Base-by-base conservation (phyloP, 768 basidiomycete species). In the Pleurotus tuoliensis region DNA sequence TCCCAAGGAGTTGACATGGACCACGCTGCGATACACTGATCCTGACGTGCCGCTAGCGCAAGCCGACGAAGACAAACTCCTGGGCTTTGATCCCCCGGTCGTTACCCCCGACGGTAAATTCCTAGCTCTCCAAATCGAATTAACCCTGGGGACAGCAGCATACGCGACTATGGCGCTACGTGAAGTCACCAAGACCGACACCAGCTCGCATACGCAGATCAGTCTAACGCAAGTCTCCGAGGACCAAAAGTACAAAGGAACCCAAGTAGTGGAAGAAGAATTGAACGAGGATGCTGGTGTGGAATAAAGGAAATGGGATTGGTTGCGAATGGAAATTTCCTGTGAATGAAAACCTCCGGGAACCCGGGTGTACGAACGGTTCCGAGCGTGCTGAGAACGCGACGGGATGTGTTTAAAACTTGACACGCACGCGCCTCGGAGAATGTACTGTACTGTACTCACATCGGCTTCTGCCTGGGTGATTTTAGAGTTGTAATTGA, bases 91-190 rank as follows among this genome's bases (percentile, higher is more conserved):
- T 56, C 73, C 86, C 4, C 91, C 93, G 7, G 77, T 75, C 1
- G 67, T 83, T 30, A 78, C 75, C 3, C 82, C 85, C 53, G 80
- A 88, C 47, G 95, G 95, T 22, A 87, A 83, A 64, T 96, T 96
- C 69, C 76, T 86, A 69, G 95, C 96, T 3, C 73, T 99, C 37
- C 94, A 95, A 65, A 83, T 99, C 59, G 74, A 86, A 39, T 71
- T 98, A 54, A 83, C 80, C n/a, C 81, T 99, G 13, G 93, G 91
- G 12, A 92, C 93, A 5, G 90, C 93, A 0, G 88, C 93, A 4
- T 99, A 98, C 71, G 97, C 97, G 1, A 99, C 97, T 2, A 99
- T 99, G 97, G 96, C 95, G 3, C 70, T 99, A 62, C 84, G 94
- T 41, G 94, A 97, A 72, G 84, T 97, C 44, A 94, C 94, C 12